Conservation (phyloP, 495 filamentous ascomycete genomes). For the Lasiosphaeria hispida region DNA sequence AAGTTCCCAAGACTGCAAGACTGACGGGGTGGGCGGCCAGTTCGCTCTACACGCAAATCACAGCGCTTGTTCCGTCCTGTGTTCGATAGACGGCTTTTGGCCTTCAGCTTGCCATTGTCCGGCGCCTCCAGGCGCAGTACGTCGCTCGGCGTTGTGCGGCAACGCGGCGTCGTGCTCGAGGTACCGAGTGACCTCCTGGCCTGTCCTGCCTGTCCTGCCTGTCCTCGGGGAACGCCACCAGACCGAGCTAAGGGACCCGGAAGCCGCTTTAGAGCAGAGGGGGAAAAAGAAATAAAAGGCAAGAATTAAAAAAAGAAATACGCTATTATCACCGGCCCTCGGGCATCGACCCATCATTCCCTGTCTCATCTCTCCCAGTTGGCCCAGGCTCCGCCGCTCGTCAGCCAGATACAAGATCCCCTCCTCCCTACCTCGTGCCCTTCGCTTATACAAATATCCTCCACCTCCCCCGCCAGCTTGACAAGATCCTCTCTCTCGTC, state of each 20-base stretch:
- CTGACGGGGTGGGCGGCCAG: slow-evolving; percentile 14
- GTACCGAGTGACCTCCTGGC: no score
- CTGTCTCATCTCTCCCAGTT: slow-evolving; percentile 19
- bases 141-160: slow-evolving; percentile 24
- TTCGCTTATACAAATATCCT: slow-evolving; percentile 34
- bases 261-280: slow-evolving; percentile 5
- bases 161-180: neutral
- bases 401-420: slow-evolving; percentile 16
- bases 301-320: slow-evolving; percentile 20
- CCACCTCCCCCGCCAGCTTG: slow-evolving; percentile 17
- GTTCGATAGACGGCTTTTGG: slow-evolving; percentile 4
- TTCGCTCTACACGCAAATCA: slow-evolving; percentile 21
- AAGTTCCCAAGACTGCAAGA: slow-evolving; percentile 1
- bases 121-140: slow-evolving; percentile 13
- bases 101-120: slow-evolving; percentile 22
- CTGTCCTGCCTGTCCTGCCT: slow-evolving; percentile 6
- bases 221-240: slow-evolving; percentile 26
- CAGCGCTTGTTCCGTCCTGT: slow-evolving; percentile 3
- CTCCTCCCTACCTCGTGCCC: slow-evolving; percentile 7
- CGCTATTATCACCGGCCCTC: slow-evolving; percentile 22
- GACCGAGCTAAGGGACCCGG: slow-evolving; percentile 17
- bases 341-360: slow-evolving; percentile 23
- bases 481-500: neutral
- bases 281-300: slow-evolving; percentile 12
- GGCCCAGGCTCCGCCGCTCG: slow-evolving; percentile 8